Percentiles rank a stretch among this genome's conserved stretches.
Evolutionary conservation across 1,139 yeast genomes (phyloP).

Genomic region (Tardiomyces depauwii): DNA sequence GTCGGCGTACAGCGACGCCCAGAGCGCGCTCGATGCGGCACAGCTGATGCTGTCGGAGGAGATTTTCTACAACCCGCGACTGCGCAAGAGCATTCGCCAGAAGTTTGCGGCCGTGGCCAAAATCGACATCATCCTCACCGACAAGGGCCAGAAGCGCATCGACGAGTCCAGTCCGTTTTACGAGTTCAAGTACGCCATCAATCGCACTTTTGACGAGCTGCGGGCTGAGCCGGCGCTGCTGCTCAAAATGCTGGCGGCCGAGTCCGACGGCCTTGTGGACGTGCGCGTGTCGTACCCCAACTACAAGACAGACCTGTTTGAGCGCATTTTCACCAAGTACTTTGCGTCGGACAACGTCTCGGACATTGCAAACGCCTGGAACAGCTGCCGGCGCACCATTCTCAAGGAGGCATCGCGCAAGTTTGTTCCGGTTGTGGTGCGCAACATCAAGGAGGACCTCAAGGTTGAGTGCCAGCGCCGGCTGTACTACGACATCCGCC

Average conservation of each 20-base stretch:
- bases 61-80: slow-evolving; percentile 67
- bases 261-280: slow-evolving; percentile 44
- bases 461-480: slow-evolving; percentile 67
- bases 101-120: slow-evolving; percentile 58
- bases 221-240: slow-evolving; percentile 67
- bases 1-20: slow-evolving; percentile 31
- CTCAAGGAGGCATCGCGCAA: slow-evolving; percentile 58
- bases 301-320: slow-evolving; percentile 35
- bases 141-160: slow-evolving; percentile 75
- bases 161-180: slow-evolving; percentile 74
- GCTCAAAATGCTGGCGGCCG: slow-evolving; percentile 88
- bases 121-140: slow-evolving; percentile 68
- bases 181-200: slow-evolving; percentile 84
- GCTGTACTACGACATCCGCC: slow-evolving; percentile 60
- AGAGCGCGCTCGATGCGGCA: slow-evolving; percentile 62
- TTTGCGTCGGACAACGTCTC: slow-evolving; percentile 77
- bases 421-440: slow-evolving; percentile 54
- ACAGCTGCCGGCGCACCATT: slow-evolving; percentile 57
- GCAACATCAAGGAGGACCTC: slow-evolving; percentile 75
- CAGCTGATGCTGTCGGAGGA: slow-evolving; percentile 71
- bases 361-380: slow-evolving; percentile 75
- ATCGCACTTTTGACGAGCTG: slow-evolving; percentile 67
- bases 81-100: slow-evolving; percentile 64
- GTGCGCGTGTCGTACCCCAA: slow-evolving; percentile 32
- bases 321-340: slow-evolving; percentile 43